These are phyloP conservation scores for Mycena belliarum DNA, from an alignment of 768 basidiomycete species.

Conservation along the genomic window DNA sequence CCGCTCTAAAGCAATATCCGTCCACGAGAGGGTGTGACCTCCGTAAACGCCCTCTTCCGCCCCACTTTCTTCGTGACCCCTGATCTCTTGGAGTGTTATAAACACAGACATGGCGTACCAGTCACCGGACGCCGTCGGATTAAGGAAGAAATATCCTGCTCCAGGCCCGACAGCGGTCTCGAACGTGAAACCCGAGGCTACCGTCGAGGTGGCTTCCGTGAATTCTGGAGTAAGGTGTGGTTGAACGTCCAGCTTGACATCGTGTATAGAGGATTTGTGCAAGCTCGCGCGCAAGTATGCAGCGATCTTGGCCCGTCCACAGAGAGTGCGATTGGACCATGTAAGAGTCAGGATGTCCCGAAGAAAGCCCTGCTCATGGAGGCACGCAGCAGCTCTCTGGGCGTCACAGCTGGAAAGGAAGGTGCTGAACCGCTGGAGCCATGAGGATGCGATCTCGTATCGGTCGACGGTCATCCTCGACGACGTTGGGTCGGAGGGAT, in stretches of 20 bases:
- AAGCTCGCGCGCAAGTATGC: slow-evolving; percentile 22
- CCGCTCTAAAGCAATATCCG: slow-evolving; percentile 13
- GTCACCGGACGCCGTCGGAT: not conserved
- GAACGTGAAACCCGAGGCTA: not conserved
- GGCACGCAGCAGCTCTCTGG: slow-evolving; percentile 2
- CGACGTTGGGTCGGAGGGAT: too few species aligned
- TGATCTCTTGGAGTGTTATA: slow-evolving; percentile 14
- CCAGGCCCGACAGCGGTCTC: not conserved
- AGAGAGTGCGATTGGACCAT: slow-evolving; percentile 34
- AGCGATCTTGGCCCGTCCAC: slow-evolving; percentile 28
- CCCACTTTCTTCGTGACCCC: slow-evolving; percentile 23
- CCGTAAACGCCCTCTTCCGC: slow-evolving; percentile 17
- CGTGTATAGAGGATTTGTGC: not conserved
- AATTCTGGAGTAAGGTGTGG: not conserved
- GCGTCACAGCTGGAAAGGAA: slow-evolving; percentile 7
- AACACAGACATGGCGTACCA: slow-evolving; percentile 21
- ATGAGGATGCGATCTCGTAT: slow-evolving; percentile 20
- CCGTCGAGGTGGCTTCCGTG: not conserved
- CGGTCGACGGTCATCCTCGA: not conserved
- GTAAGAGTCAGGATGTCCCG: slow-evolving; percentile 37
- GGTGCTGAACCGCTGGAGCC: slow-evolving; percentile 25
- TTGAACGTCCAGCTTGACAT: slow-evolving; percentile 13
- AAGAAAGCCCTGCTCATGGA: slow-evolving; percentile 31
- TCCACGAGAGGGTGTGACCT: slow-evolving; percentile 19
- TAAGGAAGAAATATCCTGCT: not conserved